Evolutionary conservation across 2,329 filamentous ascomycete genomes (phyloP).

Genomic region (Chaetomiaceae sp.): DNA sequence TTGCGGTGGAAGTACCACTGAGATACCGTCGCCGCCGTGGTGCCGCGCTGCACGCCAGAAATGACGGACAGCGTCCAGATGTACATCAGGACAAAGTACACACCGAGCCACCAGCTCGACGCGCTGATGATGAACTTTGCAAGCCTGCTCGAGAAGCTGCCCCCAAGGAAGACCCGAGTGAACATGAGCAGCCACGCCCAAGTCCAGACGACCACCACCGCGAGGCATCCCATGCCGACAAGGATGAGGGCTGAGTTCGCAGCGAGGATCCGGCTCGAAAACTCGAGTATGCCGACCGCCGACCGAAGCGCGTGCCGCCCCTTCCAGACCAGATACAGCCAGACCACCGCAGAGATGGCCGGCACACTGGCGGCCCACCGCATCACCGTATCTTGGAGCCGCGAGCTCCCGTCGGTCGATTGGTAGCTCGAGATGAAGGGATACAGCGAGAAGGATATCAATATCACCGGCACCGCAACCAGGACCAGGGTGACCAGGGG

Average conservation of each 20-base stretch:
- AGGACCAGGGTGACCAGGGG: conserved; percentile 77
- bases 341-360: conserved; percentile 65
- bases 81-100: conserved; percentile 88
- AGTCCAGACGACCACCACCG: conserved; percentile 77
- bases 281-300: conserved; percentile 85
- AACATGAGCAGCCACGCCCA: conserved; percentile 98
- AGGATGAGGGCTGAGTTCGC: conserved; percentile 78
- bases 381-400: conserved; percentile 85
- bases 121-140: conserved; percentile 73
- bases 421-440: conserved; percentile 87
- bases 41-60: conserved; percentile 82
- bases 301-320: conserved; percentile 76
- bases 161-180: conserved; percentile 89
- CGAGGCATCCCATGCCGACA: conserved; percentile 76
- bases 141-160: conserved; percentile 65
- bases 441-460: conserved; percentile 87
- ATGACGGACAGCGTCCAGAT: conserved; percentile 90
- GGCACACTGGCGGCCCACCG: conserved; percentile 80
- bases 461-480: conserved; percentile 77
- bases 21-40: conserved; percentile 89
- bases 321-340: conserved; percentile 79
- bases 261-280: conserved; percentile 80
- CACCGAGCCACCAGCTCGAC: conserved; percentile 93
- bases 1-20: conserved; percentile 99
- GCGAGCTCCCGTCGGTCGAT: conserved; percentile 66